Base-by-base conservation (phyloP, 495 filamentous ascomycete genomes). In the Neurospora sp. region DNA sequence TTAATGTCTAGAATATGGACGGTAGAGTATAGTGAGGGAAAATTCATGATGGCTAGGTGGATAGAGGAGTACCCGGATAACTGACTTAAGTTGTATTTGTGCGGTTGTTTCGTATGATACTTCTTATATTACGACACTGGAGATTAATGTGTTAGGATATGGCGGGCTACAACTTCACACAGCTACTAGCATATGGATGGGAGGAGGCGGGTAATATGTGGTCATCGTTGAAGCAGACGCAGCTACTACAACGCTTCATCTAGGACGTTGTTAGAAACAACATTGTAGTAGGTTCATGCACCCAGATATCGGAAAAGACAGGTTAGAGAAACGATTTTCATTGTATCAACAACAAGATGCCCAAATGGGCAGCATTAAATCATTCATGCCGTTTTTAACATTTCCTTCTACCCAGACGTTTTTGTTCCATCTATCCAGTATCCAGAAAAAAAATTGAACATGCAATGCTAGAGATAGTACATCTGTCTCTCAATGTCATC, bases 1-100 rank as follows among this genome's bases (percentile, higher is more conserved):
- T 69, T 82, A 72, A 75, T 17, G 20, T 35, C 14, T 69, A 3
- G 20, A 42, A 12, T 59, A 59, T 35, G 12, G 31, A 35, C 14
- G 35, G 27, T 41, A 14, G 35, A 17, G 27, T 31, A 12, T 41
- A 3, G 14, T 38, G n/a, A 10, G 27, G 37, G 27, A 69, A 27
- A 3, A 12, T 9, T 17, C 31, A 35, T 17, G 27, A 6, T 31
- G 53, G 14, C 53, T 16, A 17, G 27, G 2, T 35, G 53, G 53
- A 65, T 35, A 35, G 27, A 65, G 27, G 53, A 65, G 27, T 8
- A 61, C 5, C 6, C 12, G 53, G 27, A 14, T 31, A 17, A 0
- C 12, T 61, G 53, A 27, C 6, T 31, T 35, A 1, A 16, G 2
- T 14, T 61, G 27, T 61, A 35, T 35, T 61, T 61, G 53, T 61